Conservation (phyloP, 1,139 yeast species). For the Candida buenavistaensis region DNA sequence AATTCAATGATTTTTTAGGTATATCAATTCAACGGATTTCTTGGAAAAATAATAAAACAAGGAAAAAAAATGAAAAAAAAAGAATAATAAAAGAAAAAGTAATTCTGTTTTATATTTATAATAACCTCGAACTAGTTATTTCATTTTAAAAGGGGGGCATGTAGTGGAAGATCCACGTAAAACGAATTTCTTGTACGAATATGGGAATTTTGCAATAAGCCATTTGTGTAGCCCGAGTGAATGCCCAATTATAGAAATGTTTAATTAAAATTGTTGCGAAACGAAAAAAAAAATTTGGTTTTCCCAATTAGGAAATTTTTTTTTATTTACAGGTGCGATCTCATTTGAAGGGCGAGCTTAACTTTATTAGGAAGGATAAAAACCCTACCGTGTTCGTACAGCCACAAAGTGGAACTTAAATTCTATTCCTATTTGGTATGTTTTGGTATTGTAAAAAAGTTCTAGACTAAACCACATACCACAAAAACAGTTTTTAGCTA, state of each 20-base stretch:
- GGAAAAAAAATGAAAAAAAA: background rate
- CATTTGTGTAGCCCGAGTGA: no score
- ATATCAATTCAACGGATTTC: no score
- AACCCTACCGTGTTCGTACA: no score
- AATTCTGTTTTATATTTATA: background rate
- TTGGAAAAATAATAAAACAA: no score
- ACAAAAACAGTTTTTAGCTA: no score
- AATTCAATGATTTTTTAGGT: no score
- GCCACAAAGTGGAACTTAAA: no score
- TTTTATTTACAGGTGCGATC: background rate
- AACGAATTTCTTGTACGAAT: background rate
- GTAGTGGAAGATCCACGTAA: no score
- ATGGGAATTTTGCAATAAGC: background rate
- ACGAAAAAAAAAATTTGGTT: background rate
- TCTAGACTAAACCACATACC: no score
- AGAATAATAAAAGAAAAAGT: background rate
- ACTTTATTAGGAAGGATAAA: constrained; percentile 1
- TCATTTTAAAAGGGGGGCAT: background rate
- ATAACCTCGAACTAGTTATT: background rate
- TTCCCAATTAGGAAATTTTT: constrained; percentile 5
- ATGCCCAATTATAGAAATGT: constrained; percentile 3
- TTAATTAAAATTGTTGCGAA: constrained; percentile 3
- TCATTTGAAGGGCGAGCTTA: no score
- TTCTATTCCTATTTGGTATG: no score
- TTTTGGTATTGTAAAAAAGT: no score